Base-by-base conservation (phyloP, 2,329 filamentous ascomycete species). In the Arthrobotrys iridis region DNA sequence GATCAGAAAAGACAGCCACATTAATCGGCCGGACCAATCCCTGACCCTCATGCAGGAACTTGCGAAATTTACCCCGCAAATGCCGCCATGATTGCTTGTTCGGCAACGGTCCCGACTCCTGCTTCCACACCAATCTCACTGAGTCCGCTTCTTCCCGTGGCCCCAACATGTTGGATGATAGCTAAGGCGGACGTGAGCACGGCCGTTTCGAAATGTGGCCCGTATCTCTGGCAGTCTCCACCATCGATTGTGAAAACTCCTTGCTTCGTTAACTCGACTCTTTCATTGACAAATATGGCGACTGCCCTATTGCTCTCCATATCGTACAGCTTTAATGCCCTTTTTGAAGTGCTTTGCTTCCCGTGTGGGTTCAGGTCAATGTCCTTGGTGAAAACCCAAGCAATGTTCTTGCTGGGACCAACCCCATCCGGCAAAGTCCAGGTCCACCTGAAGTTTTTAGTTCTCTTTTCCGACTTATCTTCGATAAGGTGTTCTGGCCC, bases 21-120 rank as follows among this genome's bases (percentile, higher is more conserved):
- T 4, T 22, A 8, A 55, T 55, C 37, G 50, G 50, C 10, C 24
- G n/a, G 50, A 55, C 50, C 50, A 55, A 55, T 55, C 50, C 50
- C 50, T 37, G 50, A 18, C 50, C n/a, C 30, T 55, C 37, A 55
- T 55, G 50, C 50, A 55, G 50, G 50, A 55, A 55, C 50, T 55
- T 55, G 50, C 50, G 50, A 55, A 55, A 55, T 55, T 55, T 55
- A 55, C 50, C 50, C 50, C 50, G 50, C 50, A 55, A 55, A 55
- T 55, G 50, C 50, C 50, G 50, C 50, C 50, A 55, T 55, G 60
- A 55, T 52, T 40, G 46, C 46, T 43, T 48, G 35, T 45, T 65
- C 60, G 20, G 50, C 37, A 55, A 55, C 30, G 24, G 48, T 6
- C 4, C 46, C 62, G 35, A 55, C 40, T 20, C 46, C 46, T 55